phyloP scores from a whole-genome alignment of 495 filamentous ascomycete genomes.

The Penicillium canescens region DNA sequence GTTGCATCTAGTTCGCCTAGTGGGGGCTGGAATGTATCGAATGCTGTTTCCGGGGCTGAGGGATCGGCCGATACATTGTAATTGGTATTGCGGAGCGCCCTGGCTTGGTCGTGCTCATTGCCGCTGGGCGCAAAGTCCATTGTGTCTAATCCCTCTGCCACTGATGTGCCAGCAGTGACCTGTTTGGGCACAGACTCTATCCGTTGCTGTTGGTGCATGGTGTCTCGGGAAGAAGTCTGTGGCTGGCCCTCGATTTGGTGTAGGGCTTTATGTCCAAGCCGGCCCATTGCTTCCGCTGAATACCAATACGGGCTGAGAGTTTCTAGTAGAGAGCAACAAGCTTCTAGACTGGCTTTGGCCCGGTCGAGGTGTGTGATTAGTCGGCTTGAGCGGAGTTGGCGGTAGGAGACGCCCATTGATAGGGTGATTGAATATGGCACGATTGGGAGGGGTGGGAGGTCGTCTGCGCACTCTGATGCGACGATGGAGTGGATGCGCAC shows the following conservation, averaged over 20 bases:
- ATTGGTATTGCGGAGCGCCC: slow-evolving; percentile 1
- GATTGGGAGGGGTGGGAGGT: slow-evolving; percentile 61
- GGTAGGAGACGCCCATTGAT: slow-evolving; percentile 68
- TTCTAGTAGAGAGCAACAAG: slow-evolving; percentile 57
- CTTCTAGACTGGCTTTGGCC: slow-evolving; percentile 59
- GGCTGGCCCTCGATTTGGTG: slow-evolving; percentile 28
- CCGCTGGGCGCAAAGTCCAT: background rate
- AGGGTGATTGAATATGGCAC: slow-evolving; percentile 68
- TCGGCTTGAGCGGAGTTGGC: slow-evolving; percentile 66
- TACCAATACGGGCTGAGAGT: slow-evolving; percentile 58
- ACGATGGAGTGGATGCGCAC: slow-evolving; percentile 64
- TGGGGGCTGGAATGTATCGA: slow-evolving; percentile 3
- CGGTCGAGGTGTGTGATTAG: slow-evolving; percentile 63
- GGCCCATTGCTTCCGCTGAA: slow-evolving; percentile 61
- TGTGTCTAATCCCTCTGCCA: background rate
- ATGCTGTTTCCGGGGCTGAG: background rate
- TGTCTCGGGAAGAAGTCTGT: background rate
- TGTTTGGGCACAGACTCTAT: background rate
- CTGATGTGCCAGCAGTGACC: background rate
- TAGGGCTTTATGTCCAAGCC: slow-evolving; percentile 49
- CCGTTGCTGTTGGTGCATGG: background rate
- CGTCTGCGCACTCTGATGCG: slow-evolving; percentile 50
- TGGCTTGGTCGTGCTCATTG: background rate
- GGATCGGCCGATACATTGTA: background rate
- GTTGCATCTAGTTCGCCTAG: slow-evolving; percentile 6